Evolutionary conservation across 495 filamentous ascomycete genomes (phyloP).

Genomic region (Margaritispora aquatica): DNA sequence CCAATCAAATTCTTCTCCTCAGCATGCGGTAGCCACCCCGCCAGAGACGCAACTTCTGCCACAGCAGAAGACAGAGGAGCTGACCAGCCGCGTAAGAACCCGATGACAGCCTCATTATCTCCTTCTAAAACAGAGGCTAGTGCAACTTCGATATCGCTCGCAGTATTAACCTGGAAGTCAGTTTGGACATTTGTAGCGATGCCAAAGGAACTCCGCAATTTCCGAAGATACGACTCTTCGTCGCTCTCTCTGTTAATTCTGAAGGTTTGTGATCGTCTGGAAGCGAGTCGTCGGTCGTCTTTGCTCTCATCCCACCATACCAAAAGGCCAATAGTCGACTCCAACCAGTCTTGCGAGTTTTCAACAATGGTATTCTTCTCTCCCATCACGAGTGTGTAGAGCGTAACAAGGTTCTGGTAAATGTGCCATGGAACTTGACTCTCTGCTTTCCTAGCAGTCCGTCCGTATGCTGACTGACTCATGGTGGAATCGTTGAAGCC

Average conservation of each 20-base stretch:
- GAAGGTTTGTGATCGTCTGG: constrained; percentile 33
- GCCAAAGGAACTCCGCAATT: constrained; percentile 41
- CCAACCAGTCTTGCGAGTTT: constrained; percentile 75
- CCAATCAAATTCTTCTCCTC: constrained; percentile 36
- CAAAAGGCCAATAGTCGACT: constrained; percentile 72
- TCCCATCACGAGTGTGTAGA: constrained; percentile 75
- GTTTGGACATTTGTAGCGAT: constrained; percentile 31
- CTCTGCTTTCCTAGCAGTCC: constrained; percentile 66
- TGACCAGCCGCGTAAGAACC: constrained; percentile 72
- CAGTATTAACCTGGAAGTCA: constrained; percentile 63
- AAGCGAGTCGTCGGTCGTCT: constrained; percentile 33
- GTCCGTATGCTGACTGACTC: constrained; percentile 36
- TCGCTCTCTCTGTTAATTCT: constrained; percentile 24
- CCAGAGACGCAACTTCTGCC: constrained; percentile 69
- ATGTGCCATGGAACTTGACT: constrained; percentile 82
- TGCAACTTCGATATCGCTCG: constrained; percentile 67
- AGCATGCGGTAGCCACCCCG: constrained; percentile 63
- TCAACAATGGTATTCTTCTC: constrained; percentile 60
- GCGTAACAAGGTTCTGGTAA: constrained; percentile 66
- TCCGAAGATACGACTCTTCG: constrained; percentile 33
- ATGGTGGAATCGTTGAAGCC: constrained; percentile 46
- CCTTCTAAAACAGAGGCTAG: constrained; percentile 74
- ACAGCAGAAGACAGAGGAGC: constrained; percentile 66
- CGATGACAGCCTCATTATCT: constrained; percentile 64
- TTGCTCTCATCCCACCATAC: constrained; percentile 86